Conservation (phyloP, 306 rosid species). For the Aeschynomene evenia region DNA sequence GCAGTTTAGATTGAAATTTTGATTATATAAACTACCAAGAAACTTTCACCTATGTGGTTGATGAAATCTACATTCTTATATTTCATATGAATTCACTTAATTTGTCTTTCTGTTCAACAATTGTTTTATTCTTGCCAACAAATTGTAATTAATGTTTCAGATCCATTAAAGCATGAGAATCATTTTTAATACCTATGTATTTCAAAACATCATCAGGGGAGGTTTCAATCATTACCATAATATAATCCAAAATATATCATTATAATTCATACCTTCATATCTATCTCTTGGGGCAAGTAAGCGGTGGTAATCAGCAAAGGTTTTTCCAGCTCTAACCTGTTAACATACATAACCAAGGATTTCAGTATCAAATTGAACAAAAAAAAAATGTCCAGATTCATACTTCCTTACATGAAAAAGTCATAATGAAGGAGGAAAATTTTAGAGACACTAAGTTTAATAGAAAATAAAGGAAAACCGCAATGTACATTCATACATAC, state of each 20-base stretch:
- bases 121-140: background rate
- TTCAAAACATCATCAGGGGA: background rate
- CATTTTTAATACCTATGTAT: background rate
- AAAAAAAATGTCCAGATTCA: background rate
- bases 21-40: slow-evolving; percentile 8
- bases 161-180: slow-evolving; percentile 6
- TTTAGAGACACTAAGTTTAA: background rate
- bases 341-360: background rate
- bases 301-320: slow-evolving; percentile 68
- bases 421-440: background rate
- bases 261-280: slow-evolving; percentile 75
- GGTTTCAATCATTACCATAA: slow-evolving; percentile 1
- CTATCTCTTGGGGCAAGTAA: slow-evolving; percentile 60
- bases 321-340: slow-evolving; percentile 62
- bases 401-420: background rate
- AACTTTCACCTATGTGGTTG: background rate
- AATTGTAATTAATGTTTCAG: slow-evolving; percentile 5
- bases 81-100: background rate
- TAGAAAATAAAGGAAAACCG: background rate
- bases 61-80: background rate
- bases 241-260: background rate
- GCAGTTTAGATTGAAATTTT: slow-evolving; percentile 42
- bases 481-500: slow-evolving; percentile 39
- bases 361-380: slow-evolving; percentile 16
- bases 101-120: background rate